Evolutionary conservation across 129 eudicot genomes (phyloP), one percentile per base, ranked within the genome.

Genomic region (Pulicaria dysenterica): DNA sequence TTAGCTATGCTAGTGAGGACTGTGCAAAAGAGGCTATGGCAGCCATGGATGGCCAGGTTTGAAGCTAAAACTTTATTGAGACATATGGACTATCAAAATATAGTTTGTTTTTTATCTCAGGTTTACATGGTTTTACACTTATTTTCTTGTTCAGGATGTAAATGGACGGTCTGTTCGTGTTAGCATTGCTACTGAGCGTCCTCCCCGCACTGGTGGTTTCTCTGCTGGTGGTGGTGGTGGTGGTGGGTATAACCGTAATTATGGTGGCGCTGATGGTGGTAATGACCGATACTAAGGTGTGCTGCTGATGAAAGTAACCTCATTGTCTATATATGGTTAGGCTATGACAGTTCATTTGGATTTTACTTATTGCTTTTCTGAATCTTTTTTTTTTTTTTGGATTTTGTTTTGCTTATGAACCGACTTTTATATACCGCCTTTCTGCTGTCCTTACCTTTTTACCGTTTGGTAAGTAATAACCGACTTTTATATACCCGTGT

Each of bases 31-130:
- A 80, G 9, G 95, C 95, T 13, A n/a, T 83, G 74, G 16, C 75
- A 8, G 76, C 77, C 73, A 83, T 88, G 95, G 95, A 88, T 76
- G 91, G 88, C 53, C 80, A 77, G 89, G 93, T 87, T 54, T 38
- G 34, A 9, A 51, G 14, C 3, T 70, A 24, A 13, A 34, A 64
- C 63, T 10, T 3, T 64, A 3, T 1, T 1, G 1, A 8, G 12
- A 24, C 54, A 8, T 44, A 17, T 64, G 8, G 3, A 15, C 11
- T 2, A 41, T 62, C 8, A 24, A 24, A 15, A 1, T 13, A 11
- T 10, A 6, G 4, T 69, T 64, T 41, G 19, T 54, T 16, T 14
- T 7, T 37, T 24, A 7, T 8, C n/a, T 16, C 6, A 14, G 13
- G 12, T 6, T 44, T 46, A 4, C 7, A 40, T 19, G n/a, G n/a